A percentile compares a stretch with the other conserved stretches of the same genome.
These are phyloP conservation scores for Penicillium sp. DNA, from an alignment of 2,329 filamentous ascomycete genomes.

Conservation along the genomic window DNA sequence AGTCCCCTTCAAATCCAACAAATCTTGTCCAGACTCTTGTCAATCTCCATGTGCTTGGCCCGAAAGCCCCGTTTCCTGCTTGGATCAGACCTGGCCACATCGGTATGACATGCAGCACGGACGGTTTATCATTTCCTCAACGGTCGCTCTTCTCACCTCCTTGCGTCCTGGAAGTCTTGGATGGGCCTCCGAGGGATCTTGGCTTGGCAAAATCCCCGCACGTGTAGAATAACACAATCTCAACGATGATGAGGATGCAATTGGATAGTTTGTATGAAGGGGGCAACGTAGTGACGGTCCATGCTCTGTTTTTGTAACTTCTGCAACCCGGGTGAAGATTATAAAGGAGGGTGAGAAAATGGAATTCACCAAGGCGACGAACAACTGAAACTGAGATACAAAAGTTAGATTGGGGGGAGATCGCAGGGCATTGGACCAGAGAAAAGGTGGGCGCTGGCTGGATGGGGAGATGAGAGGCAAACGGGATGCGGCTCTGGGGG, in stretches of 20 bases:
- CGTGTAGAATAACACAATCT: slow-evolving; percentile 15
- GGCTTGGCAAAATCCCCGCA: slow-evolving; percentile 23
- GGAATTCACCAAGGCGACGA: neutral
- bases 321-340: neutral
- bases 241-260: slow-evolving; percentile 16
- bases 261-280: neutral
- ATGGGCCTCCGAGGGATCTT: neutral
- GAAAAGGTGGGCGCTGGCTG: neutral
- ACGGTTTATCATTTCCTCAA: slow-evolving; percentile 24
- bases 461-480: slow-evolving; percentile 2
- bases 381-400: neutral
- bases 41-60: slow-evolving; percentile 1
- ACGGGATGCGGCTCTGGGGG: slow-evolving; percentile 12
- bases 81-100: slow-evolving; percentile 18
- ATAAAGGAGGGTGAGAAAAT: neutral
- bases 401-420: slow-evolving; percentile 1
- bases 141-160: slow-evolving; percentile 22
- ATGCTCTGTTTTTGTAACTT: slow-evolving; percentile 7
- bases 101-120: slow-evolving; percentile 34
- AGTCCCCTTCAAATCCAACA: neutral
- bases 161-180: slow-evolving; percentile 26
- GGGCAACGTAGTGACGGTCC: slow-evolving; percentile 6
- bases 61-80: slow-evolving; percentile 3
- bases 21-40: neutral
- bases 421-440: neutral